Evolutionary conservation across 176 grass and related monocot genomes (phyloP).

Genomic region (Rhynchospora tenuis): DNA sequence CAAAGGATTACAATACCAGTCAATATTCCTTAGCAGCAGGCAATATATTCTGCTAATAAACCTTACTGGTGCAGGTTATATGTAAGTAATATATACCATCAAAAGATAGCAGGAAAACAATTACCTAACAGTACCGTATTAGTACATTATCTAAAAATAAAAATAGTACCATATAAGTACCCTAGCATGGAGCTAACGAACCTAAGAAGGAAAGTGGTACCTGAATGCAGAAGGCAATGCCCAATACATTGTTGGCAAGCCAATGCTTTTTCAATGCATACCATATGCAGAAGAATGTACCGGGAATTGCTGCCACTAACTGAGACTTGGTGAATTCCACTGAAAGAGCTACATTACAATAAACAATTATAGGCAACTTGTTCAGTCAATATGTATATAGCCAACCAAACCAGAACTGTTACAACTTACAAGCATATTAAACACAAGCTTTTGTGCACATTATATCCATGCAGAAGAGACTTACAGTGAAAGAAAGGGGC

Average conservation of each 20-base stretch:
- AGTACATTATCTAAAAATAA: too few relatives aligned
- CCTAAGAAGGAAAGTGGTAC: constrained; percentile 30
- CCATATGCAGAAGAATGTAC: constrained; percentile 87
- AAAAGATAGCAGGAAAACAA: background rate
- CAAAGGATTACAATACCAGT: background rate
- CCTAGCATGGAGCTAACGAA: background rate
- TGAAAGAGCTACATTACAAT: constrained; percentile 59
- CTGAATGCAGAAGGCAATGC: constrained; percentile 95
- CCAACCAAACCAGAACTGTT: background rate
- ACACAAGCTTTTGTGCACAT: background rate
- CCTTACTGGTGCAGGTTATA: background rate
- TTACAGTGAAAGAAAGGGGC: constrained; percentile 67
- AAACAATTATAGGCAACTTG: background rate
- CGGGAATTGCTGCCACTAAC: constrained; percentile 73
- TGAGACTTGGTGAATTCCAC: constrained; percentile 97
- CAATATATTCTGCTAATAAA: background rate
- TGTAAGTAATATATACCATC: background rate
- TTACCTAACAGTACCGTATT: background rate
- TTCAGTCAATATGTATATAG: background rate
- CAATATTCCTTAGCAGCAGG: background rate
- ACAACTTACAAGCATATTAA: constrained; percentile 14
- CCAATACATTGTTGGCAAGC: constrained; percentile 92
- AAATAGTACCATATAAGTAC: background rate
- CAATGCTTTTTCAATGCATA: constrained; percentile 87
- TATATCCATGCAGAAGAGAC: constrained; percentile 9